phyloP scores from a whole-genome alignment of 371 early-diverging fungal genomes.

The Chytridium lagenaria region DNA sequence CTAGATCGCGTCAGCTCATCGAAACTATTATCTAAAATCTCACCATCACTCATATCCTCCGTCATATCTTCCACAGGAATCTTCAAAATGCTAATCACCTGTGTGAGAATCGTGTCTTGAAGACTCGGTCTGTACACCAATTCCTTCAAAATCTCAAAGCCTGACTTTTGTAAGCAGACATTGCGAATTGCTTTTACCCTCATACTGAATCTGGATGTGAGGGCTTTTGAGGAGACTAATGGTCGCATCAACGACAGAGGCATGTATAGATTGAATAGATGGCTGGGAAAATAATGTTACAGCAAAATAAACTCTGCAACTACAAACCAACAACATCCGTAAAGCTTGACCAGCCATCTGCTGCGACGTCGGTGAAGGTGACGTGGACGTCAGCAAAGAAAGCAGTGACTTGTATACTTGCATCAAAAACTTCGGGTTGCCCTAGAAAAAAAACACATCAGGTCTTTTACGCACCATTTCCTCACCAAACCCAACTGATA shows the following conservation, averaged over 20 bases:
- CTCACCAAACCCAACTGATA: slow-evolving; percentile 56
- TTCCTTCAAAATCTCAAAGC: slow-evolving; percentile 59
- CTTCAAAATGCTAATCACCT: slow-evolving; percentile 51
- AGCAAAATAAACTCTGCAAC: background rate
- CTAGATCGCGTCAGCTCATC: background rate
- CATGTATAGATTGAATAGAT: slow-evolving; percentile 52
- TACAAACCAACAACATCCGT: slow-evolving; percentile 54
- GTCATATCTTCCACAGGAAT: slow-evolving; percentile 42
- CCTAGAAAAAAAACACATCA: slow-evolving; percentile 36
- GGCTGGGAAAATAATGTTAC: slow-evolving; percentile 41
- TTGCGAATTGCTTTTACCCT: slow-evolving; percentile 44
- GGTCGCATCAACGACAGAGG: slow-evolving; percentile 57
- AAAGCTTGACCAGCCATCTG: slow-evolving; percentile 63
- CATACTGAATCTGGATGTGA: slow-evolving; percentile 62
- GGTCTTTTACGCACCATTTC: background rate
- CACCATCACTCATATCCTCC: slow-evolving; percentile 48
- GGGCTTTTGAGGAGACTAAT: slow-evolving; percentile 52
- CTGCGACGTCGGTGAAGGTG: slow-evolving; percentile 52
- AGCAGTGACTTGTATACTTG: slow-evolving; percentile 62
- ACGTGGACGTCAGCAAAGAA: slow-evolving; percentile 52
- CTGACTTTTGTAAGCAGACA: slow-evolving; percentile 26
- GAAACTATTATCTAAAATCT: background rate
- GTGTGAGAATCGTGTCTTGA: slow-evolving; percentile 55
- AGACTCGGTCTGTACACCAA: slow-evolving; percentile 48
- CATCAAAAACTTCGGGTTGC: slow-evolving; percentile 61